Conservation (phyloP, 495 filamentous ascomycete species). For the Talaromyces liani region DNA sequence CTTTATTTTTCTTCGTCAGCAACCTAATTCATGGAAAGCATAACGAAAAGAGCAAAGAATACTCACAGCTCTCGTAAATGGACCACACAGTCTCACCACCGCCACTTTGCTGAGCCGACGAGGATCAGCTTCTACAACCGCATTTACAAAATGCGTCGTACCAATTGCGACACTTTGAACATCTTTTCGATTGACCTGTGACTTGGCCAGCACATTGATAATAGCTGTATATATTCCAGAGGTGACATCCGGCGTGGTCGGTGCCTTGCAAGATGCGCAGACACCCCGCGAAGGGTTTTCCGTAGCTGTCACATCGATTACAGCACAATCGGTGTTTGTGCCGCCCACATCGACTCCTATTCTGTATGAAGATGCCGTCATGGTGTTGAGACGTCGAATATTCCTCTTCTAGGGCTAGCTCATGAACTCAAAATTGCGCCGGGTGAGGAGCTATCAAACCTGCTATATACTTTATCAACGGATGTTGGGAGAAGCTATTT, state of each 20-base stretch:
- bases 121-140: slow-evolving; percentile 49
- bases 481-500: not conserved
- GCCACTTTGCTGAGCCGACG: slow-evolving; percentile 45
- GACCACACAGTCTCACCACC: slow-evolving; percentile 45
- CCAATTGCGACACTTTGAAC: slow-evolving; percentile 54
- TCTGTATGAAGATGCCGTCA: slow-evolving; percentile 8
- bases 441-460: not conserved
- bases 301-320: slow-evolving; percentile 42
- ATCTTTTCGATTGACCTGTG: slow-evolving; percentile 25
- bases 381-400: not conserved
- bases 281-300: slow-evolving; percentile 33
- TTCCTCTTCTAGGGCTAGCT: not conserved
- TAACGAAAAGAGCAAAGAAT: not conserved
- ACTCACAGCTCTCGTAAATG: slow-evolving; percentile 34
- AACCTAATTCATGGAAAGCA: not conserved
- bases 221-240: slow-evolving; percentile 46
- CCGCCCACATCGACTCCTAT: slow-evolving; percentile 29
- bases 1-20: slow-evolving; percentile 16
- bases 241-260: slow-evolving; percentile 50
- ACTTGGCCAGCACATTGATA: slow-evolving; percentile 33
- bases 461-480: not conserved
- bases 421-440: not conserved
- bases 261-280: slow-evolving; percentile 46
- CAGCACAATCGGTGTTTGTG: slow-evolving; percentile 56
- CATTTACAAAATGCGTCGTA: slow-evolving; percentile 59